Evolutionary conservation across 2,329 filamentous ascomycete species (phyloP).

Genomic region (Chaetoscypha palmicola): DNA sequence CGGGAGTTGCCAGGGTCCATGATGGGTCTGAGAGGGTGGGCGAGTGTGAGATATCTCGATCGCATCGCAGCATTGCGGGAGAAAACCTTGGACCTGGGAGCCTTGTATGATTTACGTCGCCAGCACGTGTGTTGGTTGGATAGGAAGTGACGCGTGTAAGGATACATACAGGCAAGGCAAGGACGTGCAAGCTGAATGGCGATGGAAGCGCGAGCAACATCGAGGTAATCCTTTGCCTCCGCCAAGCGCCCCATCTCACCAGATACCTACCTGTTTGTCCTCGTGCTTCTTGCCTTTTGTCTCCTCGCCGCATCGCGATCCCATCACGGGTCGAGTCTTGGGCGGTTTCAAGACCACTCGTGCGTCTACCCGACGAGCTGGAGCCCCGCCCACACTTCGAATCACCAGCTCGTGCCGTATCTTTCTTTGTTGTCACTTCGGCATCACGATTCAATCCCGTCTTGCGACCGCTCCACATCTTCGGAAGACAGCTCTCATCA

Average conservation of each 20-base stretch:
- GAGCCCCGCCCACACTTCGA: not conserved
- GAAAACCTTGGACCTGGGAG: too few species aligned
- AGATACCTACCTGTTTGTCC: too few species aligned
- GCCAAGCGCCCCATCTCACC: constrained; percentile 6
- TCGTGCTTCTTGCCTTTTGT: not conserved
- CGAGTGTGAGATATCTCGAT: not conserved
- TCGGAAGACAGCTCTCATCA: constrained; percentile 9
- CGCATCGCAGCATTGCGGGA: not conserved
- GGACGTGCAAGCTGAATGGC: constrained; percentile 1
- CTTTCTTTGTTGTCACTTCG: not conserved
- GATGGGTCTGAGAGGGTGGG: too few species aligned
- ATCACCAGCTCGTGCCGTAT: not conserved
- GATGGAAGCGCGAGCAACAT: constrained; percentile 4
- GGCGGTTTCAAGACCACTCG: too few species aligned
- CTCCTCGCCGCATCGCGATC: not conserved
- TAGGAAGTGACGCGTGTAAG: constrained; percentile 1
- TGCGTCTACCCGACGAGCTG: not conserved
- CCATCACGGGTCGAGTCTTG: not conserved
- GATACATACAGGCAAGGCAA: not conserved
- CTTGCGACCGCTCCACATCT: constrained; percentile 1
- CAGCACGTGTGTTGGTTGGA: constrained; percentile 10
- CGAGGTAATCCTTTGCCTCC: not conserved
- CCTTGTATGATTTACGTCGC: too few species aligned
- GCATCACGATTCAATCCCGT: constrained; percentile 1
- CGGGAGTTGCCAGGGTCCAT: not conserved